Base-by-base conservation (phyloP, 176 grass and related monocot species). In the Musa acuminata region DNA sequence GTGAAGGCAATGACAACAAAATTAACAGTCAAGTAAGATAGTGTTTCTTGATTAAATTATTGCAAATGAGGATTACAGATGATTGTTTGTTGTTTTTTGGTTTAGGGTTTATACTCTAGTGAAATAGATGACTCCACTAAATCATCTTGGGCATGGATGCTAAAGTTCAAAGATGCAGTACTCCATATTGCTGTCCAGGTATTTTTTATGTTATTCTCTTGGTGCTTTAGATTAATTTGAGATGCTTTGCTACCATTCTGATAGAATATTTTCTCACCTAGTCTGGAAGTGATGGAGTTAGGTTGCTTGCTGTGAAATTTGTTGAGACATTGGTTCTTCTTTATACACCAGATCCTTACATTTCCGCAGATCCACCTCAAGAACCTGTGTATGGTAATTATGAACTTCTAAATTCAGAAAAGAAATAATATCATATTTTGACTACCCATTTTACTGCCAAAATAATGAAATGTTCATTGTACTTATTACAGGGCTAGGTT, bases 321-420 rank as follows among this genome's bases (percentile, higher is more conserved):
- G 87, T 93, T 69, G 90, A 89, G 65, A 71, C 71, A 81, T 88
- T 84, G 71, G 70, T 97, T 93, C 90, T 97, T 82, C 74, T 93
- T 49, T 90, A 93, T 75, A 97, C 90, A 53, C 85, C 87, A 2
- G 94, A 97, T 83, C 90, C 87, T 79, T 69, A 86, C 72, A 76
- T 85, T 85, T 73, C 87, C 73, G 85, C 90, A 72, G 87, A 97
- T 85, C 82, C 90, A 81, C 94, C 90, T 75, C 79, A 19, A 19
- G 80, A 90, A 84, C 75, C 72, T 53, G 77, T 62, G 53, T 62
- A 90, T 83, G 94, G 94, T 97, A 83, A 0, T 62, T 35, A 11
- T 17, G 3, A 19, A 25, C 69, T 54, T 35, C 14, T 68, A 1
- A 21, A 14, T 53, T 29, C 16, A 2, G 23, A 53, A 57, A 12